Base-by-base conservation (phyloP, 1,284 basidiomycete species). In the Psilocybe mexicana region DNA sequence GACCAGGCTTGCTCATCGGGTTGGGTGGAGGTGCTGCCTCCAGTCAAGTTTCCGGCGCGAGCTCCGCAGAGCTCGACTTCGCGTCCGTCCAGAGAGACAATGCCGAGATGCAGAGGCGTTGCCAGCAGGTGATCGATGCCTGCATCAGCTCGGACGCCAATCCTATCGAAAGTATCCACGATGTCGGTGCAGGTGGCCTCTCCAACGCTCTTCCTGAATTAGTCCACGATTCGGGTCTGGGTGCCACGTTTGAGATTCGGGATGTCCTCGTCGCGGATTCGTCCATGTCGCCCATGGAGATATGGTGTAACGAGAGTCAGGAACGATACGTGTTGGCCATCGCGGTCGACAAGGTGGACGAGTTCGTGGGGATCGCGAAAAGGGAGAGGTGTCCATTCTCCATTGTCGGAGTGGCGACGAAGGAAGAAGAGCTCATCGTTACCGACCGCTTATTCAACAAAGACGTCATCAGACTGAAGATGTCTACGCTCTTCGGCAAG, bases 251-350 rank as follows among this genome's bases (percentile, higher is more conserved):
- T 69, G 96, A 99, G 78, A 95, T 99, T 67, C 82, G 96, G 18
- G 92, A 98, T 65, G 88, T 99, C 6, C 84, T 93, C 26, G 86
- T 98, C 46, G 96, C 94, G 40, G 97, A 99, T 73, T 82, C 85
- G 33, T 88, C 90, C 47, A 94, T 99, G 93, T 96, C 93, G 7
- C 97, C 96, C 0, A 98, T 99, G 95, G 96, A 98, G 77, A 98
- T 99, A 61, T 99, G 96, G 96, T 99, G 97, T 74, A 99, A 99
- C 75, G 97, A 99, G 76, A 93, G 89, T 63, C 96, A 99, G 77
- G 96, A 99, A 71, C 88, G 97, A 45, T 99, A 99, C 70, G 97
- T 99, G 35, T 83, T 99, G 33, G 97, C 94, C 14, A 83, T 97
- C 60, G 82, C 83, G 0, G 83, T 85, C 2, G 81, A 85, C 38